phyloP scores from a whole-genome alignment of 345 rosid genomes.

The Aquilaria malaccensis region DNA sequence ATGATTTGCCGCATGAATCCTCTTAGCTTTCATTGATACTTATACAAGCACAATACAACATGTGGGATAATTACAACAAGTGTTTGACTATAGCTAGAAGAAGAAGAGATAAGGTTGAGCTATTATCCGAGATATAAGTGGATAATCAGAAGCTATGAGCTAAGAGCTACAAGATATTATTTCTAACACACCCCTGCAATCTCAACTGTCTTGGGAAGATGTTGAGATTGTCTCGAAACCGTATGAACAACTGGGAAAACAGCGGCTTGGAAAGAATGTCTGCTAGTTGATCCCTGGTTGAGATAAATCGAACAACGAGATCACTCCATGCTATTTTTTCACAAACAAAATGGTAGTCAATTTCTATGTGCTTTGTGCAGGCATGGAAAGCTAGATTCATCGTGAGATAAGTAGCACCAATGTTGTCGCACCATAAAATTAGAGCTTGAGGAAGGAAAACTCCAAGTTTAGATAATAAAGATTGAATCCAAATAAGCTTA shows the following conservation, averaged over 20 bases:
- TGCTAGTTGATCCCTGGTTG: not conserved
- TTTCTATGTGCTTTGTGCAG: not conserved
- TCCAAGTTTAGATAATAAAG: not conserved
- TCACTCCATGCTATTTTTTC: not conserved
- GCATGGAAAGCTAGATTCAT: not conserved
- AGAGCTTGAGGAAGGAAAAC: not conserved
- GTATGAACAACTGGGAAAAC: not conserved
- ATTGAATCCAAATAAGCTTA: not conserved
- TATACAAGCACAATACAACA: too few relatives aligned
- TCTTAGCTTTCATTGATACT: too few relatives aligned
- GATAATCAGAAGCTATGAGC: too few relatives aligned
- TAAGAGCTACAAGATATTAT: too few relatives aligned
- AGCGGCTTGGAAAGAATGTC: not conserved
- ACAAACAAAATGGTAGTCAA: not conserved
- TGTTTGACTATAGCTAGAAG: too few relatives aligned
- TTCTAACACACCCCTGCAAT: too few relatives aligned
- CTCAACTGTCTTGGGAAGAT: too few relatives aligned
- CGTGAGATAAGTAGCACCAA: not conserved
- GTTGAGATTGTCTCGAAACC: too few relatives aligned
- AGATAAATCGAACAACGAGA: not conserved
- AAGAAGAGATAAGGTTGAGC: too few relatives aligned
- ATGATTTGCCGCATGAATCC: too few relatives aligned
- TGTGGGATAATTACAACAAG: too few relatives aligned
- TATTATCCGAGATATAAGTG: too few relatives aligned
- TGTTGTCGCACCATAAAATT: not conserved